Evolutionary conservation across 2,329 filamentous ascomycete genomes (phyloP), one percentile per base, ranked within the genome.

Genomic region (Thielaviopsis musarum): DNA sequence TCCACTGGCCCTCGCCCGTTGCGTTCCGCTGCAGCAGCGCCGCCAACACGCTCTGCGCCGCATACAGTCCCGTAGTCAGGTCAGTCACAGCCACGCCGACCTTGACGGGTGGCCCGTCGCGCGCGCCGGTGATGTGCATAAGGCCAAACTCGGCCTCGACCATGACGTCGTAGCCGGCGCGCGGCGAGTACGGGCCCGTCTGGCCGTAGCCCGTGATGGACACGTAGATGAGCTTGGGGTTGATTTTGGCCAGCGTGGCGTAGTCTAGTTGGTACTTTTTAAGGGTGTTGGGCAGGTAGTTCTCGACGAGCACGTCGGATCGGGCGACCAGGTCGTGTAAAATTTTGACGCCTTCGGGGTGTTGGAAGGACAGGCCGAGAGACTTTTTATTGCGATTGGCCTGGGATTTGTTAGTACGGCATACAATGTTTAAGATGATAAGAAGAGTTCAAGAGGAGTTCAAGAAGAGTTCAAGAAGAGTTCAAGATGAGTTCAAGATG

Each of bases 161-260:
- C 91, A 98, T 98, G 65, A 98, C 93, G 71, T 98, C 93, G 76
- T 98, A 98, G 4, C 93, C 93, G 3, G 93, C 90, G 15, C 93
- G 80, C 64, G 83, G 81, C 5, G 85, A 82, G 71, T 95, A 95
- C 0, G 93, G 93, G 0, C 93, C 93, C 1, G 88, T 95, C 69
- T 98, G 93, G 1, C 93, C 93, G 68, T 97, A 98, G 0, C 93
- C 93, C 0, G 93, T 98, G 66, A 98, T 95, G 65, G 89, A 95
- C 15, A 91, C 90, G 68, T 98, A 98, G 65, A 98, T 88, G 54
- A 98, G 77, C 5, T 77, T 74, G 0, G 91, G 91, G 67, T 97
- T 97, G 69, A 96, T 84, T 64, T 83, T 79, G 57, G 78, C 80
- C 1, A 98, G 72, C 0, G 86, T 88, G 26, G 85, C 83, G 66